Evolutionary conservation across 805 yeast genomes (phyloP), one percentile per base, ranked within the genome.

Genomic region (Nematodospora valgi): DNA sequence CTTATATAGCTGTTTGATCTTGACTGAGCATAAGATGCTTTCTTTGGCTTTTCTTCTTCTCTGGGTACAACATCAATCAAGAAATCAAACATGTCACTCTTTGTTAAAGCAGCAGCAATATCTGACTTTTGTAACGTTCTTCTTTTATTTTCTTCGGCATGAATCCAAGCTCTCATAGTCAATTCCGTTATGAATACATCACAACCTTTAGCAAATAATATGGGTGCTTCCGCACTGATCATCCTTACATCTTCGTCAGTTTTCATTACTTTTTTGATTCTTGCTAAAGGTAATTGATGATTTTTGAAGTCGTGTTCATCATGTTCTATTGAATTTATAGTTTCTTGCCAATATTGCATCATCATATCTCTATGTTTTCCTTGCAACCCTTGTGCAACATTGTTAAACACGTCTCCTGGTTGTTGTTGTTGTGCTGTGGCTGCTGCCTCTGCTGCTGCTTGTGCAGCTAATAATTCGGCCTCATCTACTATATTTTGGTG

Each of bases 81-180:
- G 54, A 93, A 93, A 54, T 93, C 99, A 69, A 91, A 94, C 96
- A 93, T 91, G 57, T 93, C 98, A 25, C 89, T 78, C 56, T 87
- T 87, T 46, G 88, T 93, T 38, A 94, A 67, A 1, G 98, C 98
- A 12, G 93, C 93, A 2, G 96, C 95, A 43, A 93, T 88, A 54
- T 93, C 99, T 1, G 87, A 79, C 52, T 88, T 85, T 58, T 93
- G 99, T 40, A 93, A 65, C 4, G 99, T 93, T 41, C 99, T 67
- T 46, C 99, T 75, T 56, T 93, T 93, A 64, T 86, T 86, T 52
- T 87, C 96, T 59, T 93, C 98, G 3, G 98, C 96, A 51, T 89
- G 96, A 43, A 93, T 87, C 98, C 98, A 93, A 6, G 98, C 97
- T 39, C 99, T 72, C 96, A 93, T 89, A 10, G 99, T 89, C 37